Evolutionary conservation across 2,329 filamentous ascomycete species (phyloP).

Genomic region (Colletotrichum spinosum): DNA sequence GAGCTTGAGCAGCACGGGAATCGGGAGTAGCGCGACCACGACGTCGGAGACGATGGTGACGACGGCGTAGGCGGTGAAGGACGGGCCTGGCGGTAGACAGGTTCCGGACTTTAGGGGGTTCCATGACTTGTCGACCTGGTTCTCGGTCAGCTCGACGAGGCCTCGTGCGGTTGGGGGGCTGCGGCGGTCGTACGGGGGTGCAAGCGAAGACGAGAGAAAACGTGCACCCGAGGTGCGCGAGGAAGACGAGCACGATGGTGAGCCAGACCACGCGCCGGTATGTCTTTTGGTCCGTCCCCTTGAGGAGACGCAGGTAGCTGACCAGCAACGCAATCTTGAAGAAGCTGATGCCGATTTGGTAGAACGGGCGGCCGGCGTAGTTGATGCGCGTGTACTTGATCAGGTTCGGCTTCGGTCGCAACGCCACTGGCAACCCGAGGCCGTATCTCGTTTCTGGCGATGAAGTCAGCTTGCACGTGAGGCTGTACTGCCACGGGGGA

Average conservation of each 20-base stretch:
- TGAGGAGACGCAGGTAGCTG: slow-evolving; percentile 63
- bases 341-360: slow-evolving; percentile 66
- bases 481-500: background rate
- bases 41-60: slow-evolving; percentile 65
- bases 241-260: slow-evolving; percentile 55
- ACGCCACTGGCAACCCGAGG: slow-evolving; percentile 58
- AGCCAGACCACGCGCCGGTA: slow-evolving; percentile 59
- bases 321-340: slow-evolving; percentile 67
- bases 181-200: slow-evolving; percentile 52
- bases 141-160: background rate
- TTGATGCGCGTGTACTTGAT: slow-evolving; percentile 61
- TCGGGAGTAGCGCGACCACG: slow-evolving; percentile 60
- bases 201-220: slow-evolving; percentile 64
- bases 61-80: slow-evolving; percentile 63
- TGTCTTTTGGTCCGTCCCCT: slow-evolving; percentile 56
- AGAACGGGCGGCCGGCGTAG: slow-evolving; percentile 64
- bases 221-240: slow-evolving; percentile 60
- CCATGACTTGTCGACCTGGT: slow-evolving; percentile 58
- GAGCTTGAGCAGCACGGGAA: slow-evolving; percentile 61
- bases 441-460: slow-evolving; percentile 63
- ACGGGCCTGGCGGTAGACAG: slow-evolving; percentile 59
- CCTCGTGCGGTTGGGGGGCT: background rate
- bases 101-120: slow-evolving; percentile 51
- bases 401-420: slow-evolving; percentile 57
- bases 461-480: background rate